Percentiles rank a stretch among this genome's conserved stretches.
phyloP scores from a whole-genome alignment of 1,284 basidiomycete genomes.

The Garcileccinum viscosum region DNA sequence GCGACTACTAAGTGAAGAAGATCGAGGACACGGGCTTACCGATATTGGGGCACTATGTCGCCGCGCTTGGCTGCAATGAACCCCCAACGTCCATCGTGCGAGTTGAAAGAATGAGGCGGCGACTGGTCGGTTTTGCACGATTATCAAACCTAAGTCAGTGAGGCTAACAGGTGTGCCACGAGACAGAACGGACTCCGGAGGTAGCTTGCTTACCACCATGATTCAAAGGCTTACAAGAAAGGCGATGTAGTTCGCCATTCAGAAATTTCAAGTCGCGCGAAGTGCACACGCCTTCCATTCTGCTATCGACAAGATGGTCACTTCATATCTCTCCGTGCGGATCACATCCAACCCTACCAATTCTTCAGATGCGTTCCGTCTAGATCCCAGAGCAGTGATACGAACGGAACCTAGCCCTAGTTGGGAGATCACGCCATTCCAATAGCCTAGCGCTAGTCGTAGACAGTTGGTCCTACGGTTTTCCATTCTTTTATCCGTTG shows the following conservation, averaged over 20 bases:
- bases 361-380: not conserved
- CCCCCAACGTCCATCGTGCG: not conserved
- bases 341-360: constrained; percentile 21
- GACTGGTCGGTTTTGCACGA: not conserved
- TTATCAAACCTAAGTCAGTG: not conserved
- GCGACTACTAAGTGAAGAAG: constrained; percentile 11
- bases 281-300: constrained; percentile 29
- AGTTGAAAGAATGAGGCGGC: not conserved
- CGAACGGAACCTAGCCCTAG: not conserved
- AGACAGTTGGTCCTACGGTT: constrained; percentile 11
- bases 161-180: not conserved
- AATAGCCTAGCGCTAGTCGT: constrained; percentile 19
- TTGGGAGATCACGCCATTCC: constrained; percentile 15
- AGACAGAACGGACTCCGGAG: not conserved
- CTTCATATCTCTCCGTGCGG: constrained; percentile 24
- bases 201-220: not conserved
- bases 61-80: not conserved
- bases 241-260: constrained; percentile 14
- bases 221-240: constrained; percentile 8
- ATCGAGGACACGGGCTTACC: not conserved
- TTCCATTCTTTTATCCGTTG: constrained; percentile 18
- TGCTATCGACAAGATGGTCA: not conserved
- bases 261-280: constrained; percentile 12
- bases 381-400: not conserved
- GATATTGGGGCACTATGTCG: not conserved